Base-by-base conservation (phyloP, 257 asterid genomes). In the Sherardia arvensis region DNA sequence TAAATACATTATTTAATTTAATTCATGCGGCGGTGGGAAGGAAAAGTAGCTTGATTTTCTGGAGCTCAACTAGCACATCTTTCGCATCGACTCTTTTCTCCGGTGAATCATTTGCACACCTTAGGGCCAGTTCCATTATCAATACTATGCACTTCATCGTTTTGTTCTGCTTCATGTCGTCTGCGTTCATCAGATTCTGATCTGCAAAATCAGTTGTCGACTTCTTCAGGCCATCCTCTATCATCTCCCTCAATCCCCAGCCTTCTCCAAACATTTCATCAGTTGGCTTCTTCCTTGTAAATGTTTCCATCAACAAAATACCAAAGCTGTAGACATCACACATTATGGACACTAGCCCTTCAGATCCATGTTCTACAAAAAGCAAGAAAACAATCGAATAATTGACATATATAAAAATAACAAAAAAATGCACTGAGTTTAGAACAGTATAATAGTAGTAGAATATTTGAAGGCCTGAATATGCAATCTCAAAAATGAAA, bases 271-370 rank as follows among this genome's bases (percentile, higher is more conserved):
- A 53, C 66, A 59, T 68, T 12, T 58, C 66, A 47, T 58, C 59
- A 22, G 51, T 59, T 29, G 66, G 71, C 66, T 21, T 57, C 59
- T 67, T n/a, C n/a, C n/a, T n/a, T n/a, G n/a, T n/a, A n/a, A n/a
- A n/a, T n/a, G n/a, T n/a, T n/a, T n/a, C n/a, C 72, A 68, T 32
- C 53, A 59, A 4, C 20, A 68, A 15, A 15, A 68, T 36, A 15
- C 67, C 55, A 32, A 59, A 68, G 66, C 72, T 40, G 9, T 59
- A 61, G 21, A 59, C 45, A 32, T 69, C 63, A 21, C 62, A 38
- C 0, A 45, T 27, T 34, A 67, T 61, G 17, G 67, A 49, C 4
- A 69, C 56, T 9, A 33, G 22, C 0, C 73, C 67, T 25, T 61
- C 47, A 4, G 53, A 15, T n/a, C 67, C 62, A 27, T 61, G 48